Evolutionary conservation across 805 yeast genomes (phyloP), one percentile per base, ranked within the genome.

Genomic region (Metschnikowia gruessii): DNA sequence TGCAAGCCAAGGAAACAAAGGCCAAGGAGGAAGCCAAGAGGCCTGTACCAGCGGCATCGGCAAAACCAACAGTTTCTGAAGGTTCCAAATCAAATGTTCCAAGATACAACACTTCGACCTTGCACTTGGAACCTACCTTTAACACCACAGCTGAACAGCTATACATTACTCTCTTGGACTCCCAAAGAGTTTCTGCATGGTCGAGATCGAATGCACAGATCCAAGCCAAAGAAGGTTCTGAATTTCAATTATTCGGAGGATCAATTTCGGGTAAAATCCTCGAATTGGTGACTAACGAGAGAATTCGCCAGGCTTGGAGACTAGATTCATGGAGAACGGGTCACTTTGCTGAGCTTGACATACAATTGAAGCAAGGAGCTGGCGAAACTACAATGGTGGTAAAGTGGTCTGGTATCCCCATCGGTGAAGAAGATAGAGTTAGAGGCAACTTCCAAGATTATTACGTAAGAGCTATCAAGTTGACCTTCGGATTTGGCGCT

Each of bases 401-500:
- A 16, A 72, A 76, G 37, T 89, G 92, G 80, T 73, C 80, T 15
- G 97, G 97, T 13, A 85, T 94, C 41, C 99, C 99, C 15, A 75
- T 92, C 33, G 99, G 98, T 12, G 95, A 94, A 63, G 98, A 94
- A 61, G 94, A 95, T 58, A 68, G 85, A 58, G 96, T 87, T 33
- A 80, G 82, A 60, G 79, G 75, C 34, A 94, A 92, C 66, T 92
- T 94, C 61, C 88, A 89, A 58, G 89, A 87, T 51, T 87, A 90
- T 68, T 94, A 94, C 63, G 82, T 94, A 42, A 83, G 85, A 67
- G 80, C 96, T 6, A 92, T 94, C 61, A 94, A 90, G 70, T 63
- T 88, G 36, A 85, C 97, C 0, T 94, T 94, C 66, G 99, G 99
- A 1, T 91, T 87, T 64, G 98, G 98, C 15, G 87, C 94, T n/a